Conservation (phyloP, 495 filamentous ascomycete species). For the Aspergillus indologenus region DNA sequence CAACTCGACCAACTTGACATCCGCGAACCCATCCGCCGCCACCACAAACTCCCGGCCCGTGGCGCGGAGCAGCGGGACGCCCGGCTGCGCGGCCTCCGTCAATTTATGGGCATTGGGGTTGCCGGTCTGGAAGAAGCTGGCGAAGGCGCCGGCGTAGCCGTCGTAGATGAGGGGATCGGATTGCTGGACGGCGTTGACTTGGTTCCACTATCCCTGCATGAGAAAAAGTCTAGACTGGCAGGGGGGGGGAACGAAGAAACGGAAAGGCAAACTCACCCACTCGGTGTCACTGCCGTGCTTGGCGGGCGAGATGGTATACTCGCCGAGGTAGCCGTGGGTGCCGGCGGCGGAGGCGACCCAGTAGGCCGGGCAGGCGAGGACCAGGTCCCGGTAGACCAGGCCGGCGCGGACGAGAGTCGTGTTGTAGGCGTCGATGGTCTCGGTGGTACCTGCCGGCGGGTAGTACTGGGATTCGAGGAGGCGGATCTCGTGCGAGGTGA, state of each 20-base stretch:
- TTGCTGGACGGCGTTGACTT: constrained; percentile 51
- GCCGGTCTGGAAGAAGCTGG: constrained; percentile 57
- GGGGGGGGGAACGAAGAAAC: constrained; percentile 10
- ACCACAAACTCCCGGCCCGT: constrained; percentile 52
- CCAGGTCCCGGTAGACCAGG: constrained; percentile 54
- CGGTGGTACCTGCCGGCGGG: constrained; percentile 39
- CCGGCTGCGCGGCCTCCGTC: constrained; percentile 40
- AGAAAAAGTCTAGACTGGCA: not conserved
- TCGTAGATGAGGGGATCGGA: constrained; percentile 52
- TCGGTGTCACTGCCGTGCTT: constrained; percentile 58
- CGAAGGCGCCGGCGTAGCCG: constrained; percentile 58
- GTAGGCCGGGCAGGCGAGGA: constrained; percentile 58
- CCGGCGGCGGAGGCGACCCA: constrained; percentile 50
- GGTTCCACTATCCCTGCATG: constrained; percentile 48
- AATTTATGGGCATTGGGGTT: constrained; percentile 58
- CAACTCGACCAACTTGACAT: constrained; percentile 35
- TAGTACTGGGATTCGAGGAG: constrained; percentile 43
- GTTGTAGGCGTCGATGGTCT: constrained; percentile 45
- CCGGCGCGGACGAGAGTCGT: constrained; percentile 47
- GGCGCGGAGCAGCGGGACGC: constrained; percentile 41
- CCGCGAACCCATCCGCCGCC: constrained; percentile 39
- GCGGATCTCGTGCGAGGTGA: constrained; percentile 37
- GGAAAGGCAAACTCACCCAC: constrained; percentile 38
- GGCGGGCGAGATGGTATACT: constrained; percentile 58
- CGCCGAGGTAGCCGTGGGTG: constrained; percentile 48